Evolutionary conservation across 164 flowering plant genomes (phyloP).

Genomic region (Sedum album): DNA sequence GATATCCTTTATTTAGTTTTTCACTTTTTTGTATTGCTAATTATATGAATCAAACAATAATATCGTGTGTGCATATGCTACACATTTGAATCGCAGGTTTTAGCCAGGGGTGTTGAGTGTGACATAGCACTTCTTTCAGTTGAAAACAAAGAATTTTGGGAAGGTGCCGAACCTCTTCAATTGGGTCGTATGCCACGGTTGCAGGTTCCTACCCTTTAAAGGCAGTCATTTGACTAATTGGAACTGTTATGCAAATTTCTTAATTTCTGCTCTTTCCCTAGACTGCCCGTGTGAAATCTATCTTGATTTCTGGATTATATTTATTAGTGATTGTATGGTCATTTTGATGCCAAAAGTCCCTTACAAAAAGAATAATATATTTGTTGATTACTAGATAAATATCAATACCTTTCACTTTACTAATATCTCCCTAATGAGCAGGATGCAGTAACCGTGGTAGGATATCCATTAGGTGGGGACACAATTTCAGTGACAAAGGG

Average conservation of each 20-base stretch:
- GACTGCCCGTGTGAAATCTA: not conserved
- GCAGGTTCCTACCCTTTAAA: slow-evolving; percentile 48
- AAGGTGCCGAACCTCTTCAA: slow-evolving; percentile 71
- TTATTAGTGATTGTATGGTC: not conserved
- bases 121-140: slow-evolving; percentile 96
- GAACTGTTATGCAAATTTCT: not conserved
- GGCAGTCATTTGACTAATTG: not conserved
- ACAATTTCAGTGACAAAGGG: slow-evolving; percentile 98
- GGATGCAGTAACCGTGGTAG: slow-evolving; percentile 98
- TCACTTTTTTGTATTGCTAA: not conserved
- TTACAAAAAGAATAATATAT: not conserved
- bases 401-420: not conserved
- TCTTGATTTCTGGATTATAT: not conserved
- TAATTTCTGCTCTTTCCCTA: not conserved
- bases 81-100: slow-evolving; percentile 50
- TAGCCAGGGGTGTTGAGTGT: slow-evolving; percentile 92
- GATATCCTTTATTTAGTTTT: not conserved
- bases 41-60: not conserved
- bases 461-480: slow-evolving; percentile 98
- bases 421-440: slow-evolving; percentile 25
- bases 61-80: not conserved
- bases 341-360: not conserved
- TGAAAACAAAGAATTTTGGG: slow-evolving; percentile 87
- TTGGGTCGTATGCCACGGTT: slow-evolving; percentile 80
- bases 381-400: not conserved